Base-by-base conservation (phyloP, 1,139 yeast genomes). In the Pneumocystis canis region DNA sequence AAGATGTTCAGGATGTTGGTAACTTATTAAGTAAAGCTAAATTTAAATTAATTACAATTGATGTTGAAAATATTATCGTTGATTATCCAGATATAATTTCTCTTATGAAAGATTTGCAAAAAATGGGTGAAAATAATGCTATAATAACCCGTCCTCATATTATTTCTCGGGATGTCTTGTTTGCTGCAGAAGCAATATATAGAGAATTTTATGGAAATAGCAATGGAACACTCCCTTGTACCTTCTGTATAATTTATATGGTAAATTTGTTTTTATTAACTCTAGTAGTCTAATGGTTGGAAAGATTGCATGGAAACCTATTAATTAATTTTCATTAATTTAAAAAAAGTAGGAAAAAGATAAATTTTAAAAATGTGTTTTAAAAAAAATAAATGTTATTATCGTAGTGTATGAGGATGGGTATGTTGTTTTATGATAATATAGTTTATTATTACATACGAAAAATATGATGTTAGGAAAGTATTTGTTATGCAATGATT, bases 41-140 rank as follows among this genome's bases (percentile, higher is more conserved):
- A 31, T 88, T 85, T 76, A 84, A 82, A 68, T 80, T 88, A 79
- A 78, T 88, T 62, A 88, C 96, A 0, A 84, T 88, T 54, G 96
- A 88, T 71, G 85, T 88, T 4, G 95, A 88, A 70, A 95, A 88
- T 70, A 81, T 88, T 37, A 81, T 86, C 5, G 89, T 88, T 9
- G 87, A 86, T n/a, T 88, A 84, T 69, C 96, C 95, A 0, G 86
- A 84, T 70, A 77, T 86, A 60, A 77, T 82, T 61, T 78, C 88
- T 1, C 74, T 88, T 57, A 78, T 88, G 75, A 82, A 80, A 63
- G 95, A 88, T 69, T 73, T 88, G 56, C 89, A 85, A 69, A 75
- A 82, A 28, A 87, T 87, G 95, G 96, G 96, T 4, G 96, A 88
- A 71, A 85, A 84, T 65, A 88, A 87, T 70, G 83, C 94, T 1